A percentile compares a stretch with the other conserved stretches of the same genome.
These are phyloP conservation scores for Leishmania martiniquensis DNA, from an alignment of 208 protist species.

Conservation along the genomic window DNA sequence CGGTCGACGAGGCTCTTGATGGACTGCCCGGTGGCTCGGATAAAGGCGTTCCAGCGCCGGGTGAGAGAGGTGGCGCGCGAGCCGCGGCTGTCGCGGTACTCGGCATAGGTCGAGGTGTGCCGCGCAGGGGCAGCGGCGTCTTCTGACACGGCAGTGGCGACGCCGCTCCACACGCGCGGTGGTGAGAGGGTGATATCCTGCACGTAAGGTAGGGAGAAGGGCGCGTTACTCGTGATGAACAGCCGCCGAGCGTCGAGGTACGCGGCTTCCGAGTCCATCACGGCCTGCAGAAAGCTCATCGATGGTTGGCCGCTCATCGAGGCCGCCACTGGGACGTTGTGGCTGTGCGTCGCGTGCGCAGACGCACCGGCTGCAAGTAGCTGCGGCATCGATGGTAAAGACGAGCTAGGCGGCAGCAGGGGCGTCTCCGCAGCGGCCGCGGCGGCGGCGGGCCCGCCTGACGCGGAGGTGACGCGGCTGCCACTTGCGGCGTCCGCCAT, in stretches of 20 bases:
- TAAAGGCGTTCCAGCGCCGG: constrained; percentile 43
- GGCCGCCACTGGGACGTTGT: neutral
- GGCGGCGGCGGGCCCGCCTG: constrained; percentile 4
- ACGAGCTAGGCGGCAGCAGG: neutral
- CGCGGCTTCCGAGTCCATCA: constrained; percentile 6
- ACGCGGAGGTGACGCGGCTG: constrained; percentile 1
- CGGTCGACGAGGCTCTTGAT: constrained; percentile 38
- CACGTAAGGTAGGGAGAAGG: constrained; percentile 79
- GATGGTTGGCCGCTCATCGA: constrained; percentile 7
- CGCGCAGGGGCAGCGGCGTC: constrained; percentile 22
- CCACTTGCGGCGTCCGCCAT: neutral
- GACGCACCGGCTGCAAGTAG: constrained; percentile 3
- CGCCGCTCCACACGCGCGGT: constrained; percentile 32
- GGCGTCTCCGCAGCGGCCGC: neutral
- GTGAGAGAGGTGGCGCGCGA: constrained; percentile 34
- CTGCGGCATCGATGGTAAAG: neutral
- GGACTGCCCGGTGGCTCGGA: constrained; percentile 39
- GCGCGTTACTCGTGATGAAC: constrained; percentile 69
- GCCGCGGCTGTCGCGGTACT: constrained; percentile 45
- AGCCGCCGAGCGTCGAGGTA: constrained; percentile 50
- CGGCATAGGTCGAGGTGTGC: constrained; percentile 46
- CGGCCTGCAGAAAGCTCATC: constrained; percentile 10
- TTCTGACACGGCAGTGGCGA: constrained; percentile 30
- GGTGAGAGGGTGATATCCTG: constrained; percentile 50
- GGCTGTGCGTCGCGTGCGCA: neutral